A percentile compares a stretch with the other conserved stretches of the same genome.
Evolutionary conservation across 805 yeast genomes (phyloP).

Genomic region (Cyberlindnera mycetangii): DNA sequence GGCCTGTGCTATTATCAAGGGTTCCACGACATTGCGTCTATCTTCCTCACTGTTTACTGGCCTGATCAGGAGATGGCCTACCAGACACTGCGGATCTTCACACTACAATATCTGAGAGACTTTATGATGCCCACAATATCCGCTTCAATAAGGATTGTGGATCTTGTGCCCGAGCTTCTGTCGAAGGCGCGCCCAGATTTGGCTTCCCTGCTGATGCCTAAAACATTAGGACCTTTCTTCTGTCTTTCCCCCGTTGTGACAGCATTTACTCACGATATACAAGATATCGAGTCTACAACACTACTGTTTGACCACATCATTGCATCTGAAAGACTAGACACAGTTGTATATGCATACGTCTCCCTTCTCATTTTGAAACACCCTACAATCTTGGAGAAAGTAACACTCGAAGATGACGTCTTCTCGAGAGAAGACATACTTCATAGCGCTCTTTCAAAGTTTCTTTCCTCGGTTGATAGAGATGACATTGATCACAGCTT

Average conservation of each 20-base stretch:
- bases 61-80: conserved; percentile 32
- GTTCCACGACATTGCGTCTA: conserved; percentile 79
- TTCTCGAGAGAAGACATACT: conserved; percentile 37
- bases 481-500: conserved; percentile 21
- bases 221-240: conserved; percentile 54
- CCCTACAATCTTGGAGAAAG: conserved; percentile 37
- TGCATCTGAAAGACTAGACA: conserved; percentile 50
- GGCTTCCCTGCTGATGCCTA: conserved; percentile 32
- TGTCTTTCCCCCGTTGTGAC: conserved; percentile 79
- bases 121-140: conserved; percentile 74
- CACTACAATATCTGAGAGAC: conserved; percentile 70
- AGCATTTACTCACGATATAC: conserved; percentile 68
- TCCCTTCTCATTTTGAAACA: conserved; percentile 48
- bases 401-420: conserved; percentile 29
- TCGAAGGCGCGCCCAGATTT: conserved; percentile 44
- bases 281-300: conserved; percentile 45
- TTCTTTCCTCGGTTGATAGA: conserved; percentile 22
- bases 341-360: conserved; percentile 59
- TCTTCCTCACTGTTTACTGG: conserved; percentile 53
- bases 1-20: conserved; percentile 84
- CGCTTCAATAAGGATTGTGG: conserved; percentile 62
- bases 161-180: conserved; percentile 62
- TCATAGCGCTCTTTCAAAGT: conserved; percentile 37
- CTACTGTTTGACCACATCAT: conserved; percentile 69
- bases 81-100: conserved; percentile 44